phyloP scores from a whole-genome alignment of 2,329 filamentous ascomycete genomes.

The Fusarium tricinctum region DNA sequence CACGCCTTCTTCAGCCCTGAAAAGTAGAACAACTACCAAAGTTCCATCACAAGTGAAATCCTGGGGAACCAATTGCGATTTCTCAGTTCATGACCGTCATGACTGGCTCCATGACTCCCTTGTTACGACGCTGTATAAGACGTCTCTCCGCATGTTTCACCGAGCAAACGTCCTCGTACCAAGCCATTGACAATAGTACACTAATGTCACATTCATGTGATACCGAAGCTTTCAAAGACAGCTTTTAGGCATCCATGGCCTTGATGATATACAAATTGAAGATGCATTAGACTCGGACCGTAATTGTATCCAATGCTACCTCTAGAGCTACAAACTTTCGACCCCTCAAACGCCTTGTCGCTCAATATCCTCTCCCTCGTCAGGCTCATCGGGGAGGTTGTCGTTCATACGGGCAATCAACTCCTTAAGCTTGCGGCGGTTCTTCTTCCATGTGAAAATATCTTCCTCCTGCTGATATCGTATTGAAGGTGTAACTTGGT shows the following conservation, averaged over 20 bases:
- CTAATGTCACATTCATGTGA: neutral
- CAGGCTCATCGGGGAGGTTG: conserved; percentile 62
- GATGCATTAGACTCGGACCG: conserved; percentile 1
- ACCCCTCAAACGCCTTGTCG: conserved; percentile 5
- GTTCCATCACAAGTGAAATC: too few species aligned
- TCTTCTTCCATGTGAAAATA: conserved; percentile 59
- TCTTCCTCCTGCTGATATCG: conserved; percentile 66
- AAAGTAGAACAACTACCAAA: too few species aligned
- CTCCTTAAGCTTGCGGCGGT: conserved; percentile 60
- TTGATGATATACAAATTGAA: neutral
- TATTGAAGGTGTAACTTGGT: conserved; percentile 71
- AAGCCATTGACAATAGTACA: conserved; percentile 2
- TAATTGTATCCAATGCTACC: neutral
- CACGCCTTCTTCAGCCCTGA: neutral
- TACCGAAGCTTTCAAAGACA: neutral
- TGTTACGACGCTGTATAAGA: neutral
- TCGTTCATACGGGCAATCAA: conserved; percentile 61
- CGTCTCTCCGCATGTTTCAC: neutral
- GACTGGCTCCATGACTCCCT: neutral
- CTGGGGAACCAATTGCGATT: too few species aligned
- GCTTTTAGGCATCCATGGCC: too few species aligned
- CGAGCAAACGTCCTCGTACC: neutral
- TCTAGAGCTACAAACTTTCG: neutral
- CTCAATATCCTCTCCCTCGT: conserved; percentile 46
- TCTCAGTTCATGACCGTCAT: too few species aligned